phyloP scores from a whole-genome alignment of 768 basidiomycete genomes.

The Rhodotorula kratochvilovae region DNA sequence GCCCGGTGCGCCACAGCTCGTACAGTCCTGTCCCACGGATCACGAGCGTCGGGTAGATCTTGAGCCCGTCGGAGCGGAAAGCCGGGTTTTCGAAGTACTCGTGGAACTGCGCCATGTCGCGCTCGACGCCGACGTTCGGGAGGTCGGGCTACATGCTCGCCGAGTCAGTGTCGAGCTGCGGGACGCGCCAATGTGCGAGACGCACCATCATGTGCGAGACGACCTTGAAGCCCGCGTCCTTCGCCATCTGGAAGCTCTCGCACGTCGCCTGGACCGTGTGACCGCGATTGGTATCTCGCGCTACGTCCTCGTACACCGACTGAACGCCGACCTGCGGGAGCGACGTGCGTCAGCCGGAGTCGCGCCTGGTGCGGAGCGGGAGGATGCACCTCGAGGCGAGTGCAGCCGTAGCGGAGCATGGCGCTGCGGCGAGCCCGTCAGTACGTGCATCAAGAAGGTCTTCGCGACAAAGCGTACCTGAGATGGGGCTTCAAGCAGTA shows the following conservation, averaged over 20 bases:
- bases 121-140: conserved; percentile 93
- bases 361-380: background rate
- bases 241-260: conserved; percentile 94
- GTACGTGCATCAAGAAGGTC: background rate
- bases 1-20: conserved; percentile 44
- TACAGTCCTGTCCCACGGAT: conserved; percentile 87
- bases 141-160: conserved; percentile 65
- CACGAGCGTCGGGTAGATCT: conserved; percentile 96
- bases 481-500: conserved; percentile 96
- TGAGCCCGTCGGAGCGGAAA: conserved; percentile 92
- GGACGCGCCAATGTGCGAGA: background rate
- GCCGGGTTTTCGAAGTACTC: conserved; percentile 99
- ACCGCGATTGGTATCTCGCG: conserved; percentile 95
- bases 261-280: conserved; percentile 96
- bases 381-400: conserved; percentile 64
- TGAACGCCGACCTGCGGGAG: conserved; percentile 74
- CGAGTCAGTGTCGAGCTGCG: background rate
- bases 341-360: background rate
- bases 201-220: conserved; percentile 91
- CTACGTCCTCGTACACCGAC: conserved; percentile 98
- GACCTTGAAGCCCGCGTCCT: conserved; percentile 99
- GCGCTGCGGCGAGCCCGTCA: conserved; percentile 55
- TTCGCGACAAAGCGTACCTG: too few species aligned
- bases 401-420: conserved; percentile 99
- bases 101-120: conserved; percentile 97